Evolutionary conservation across 139 green algal species (phyloP), one percentile per base, ranked within the genome.

Genomic region (Monoraphidium neglectum): DNA sequence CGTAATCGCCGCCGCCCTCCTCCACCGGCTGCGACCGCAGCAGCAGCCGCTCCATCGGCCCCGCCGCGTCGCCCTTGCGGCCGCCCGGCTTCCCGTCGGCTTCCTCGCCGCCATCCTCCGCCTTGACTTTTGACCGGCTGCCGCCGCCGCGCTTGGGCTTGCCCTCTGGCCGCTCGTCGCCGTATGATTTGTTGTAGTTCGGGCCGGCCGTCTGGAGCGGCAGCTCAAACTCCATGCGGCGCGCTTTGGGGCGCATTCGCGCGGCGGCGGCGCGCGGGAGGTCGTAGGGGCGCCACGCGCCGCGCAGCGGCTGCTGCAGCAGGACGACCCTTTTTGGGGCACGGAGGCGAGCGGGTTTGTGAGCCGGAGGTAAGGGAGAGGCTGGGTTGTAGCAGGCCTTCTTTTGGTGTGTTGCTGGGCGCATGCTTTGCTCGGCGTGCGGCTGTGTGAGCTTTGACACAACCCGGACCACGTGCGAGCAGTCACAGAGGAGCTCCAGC

Each of bases 271-370:
- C 64, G 54, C 43, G 72, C 38, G 38, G 72, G 13, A 87, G 72
- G 12, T 90, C 80, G 67, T 97, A 97, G 0, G 93, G 86, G 1
- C 90, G 84, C 90, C 91, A 95, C 43, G 85, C 74, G 0, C 89
- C 84, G 1, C 94, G 79, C 71, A 98, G 72, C 2, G 94, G 94
- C 67, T 92, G 92, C 76, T 97, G 90, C 28, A 98, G 79, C 38
- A 98, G 66, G 43, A 87, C 89, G 26, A 95, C 77, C 81, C n/a
- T 79, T 62, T 10, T 54, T 56, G 12, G 10, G 65, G 8, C 26
- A 8, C 61, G 4, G 24, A 67, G 26, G 3, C 18, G 38, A 56
- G 24, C 32, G 61, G n/a, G 43, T 51, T 51, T 51, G 43, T 12
- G 12, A 12, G 43, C 43, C 43, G 43, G 43, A n/a, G n/a, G n/a